Evolutionary conservation across 345 rosid genomes (phyloP).

Genomic region (Limnanthes douglasii): DNA sequence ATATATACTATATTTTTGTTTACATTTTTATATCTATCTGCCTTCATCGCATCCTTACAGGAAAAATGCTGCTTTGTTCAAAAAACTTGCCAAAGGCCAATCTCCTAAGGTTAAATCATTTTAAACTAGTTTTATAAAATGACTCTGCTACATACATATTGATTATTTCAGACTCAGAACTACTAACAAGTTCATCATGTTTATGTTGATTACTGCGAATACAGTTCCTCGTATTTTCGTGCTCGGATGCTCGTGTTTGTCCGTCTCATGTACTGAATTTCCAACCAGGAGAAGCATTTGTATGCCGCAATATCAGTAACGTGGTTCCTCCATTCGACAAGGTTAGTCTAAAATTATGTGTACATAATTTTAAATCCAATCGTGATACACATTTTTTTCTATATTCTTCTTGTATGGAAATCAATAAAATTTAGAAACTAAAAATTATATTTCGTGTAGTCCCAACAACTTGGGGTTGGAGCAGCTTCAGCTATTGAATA

Average conservation of each 20-base stretch:
- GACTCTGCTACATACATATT: neutral
- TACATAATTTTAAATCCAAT: neutral
- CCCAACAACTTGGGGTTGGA: constrained; percentile 49
- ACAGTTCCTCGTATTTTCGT: constrained; percentile 91
- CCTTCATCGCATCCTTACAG: constrained; percentile 16
- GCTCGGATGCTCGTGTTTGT: constrained; percentile 94
- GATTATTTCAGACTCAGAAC: no score
- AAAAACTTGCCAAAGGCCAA: constrained; percentile 78
- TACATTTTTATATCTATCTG: constrained; percentile 3
- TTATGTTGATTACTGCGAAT: constrained; percentile 1
- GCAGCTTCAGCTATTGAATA: constrained; percentile 85
- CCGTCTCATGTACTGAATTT: constrained; percentile 80
- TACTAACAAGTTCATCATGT: neutral
- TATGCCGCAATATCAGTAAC: constrained; percentile 82
- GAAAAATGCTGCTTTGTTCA: constrained; percentile 47
- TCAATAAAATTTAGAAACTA: neutral
- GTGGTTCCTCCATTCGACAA: constrained; percentile 77
- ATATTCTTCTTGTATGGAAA: neutral
- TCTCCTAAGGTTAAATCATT: constrained; percentile 54
- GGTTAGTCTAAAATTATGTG: constrained; percentile 18
- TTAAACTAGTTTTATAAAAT: neutral
- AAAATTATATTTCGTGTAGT: constrained; percentile 2
- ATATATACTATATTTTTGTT: constrained; percentile 3
- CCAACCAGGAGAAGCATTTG: constrained; percentile 91
- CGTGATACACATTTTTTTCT: neutral